These are phyloP conservation scores for Delitschia confertaspora DNA, from an alignment of 495 filamentous ascomycete species.

Conservation along the genomic window DNA sequence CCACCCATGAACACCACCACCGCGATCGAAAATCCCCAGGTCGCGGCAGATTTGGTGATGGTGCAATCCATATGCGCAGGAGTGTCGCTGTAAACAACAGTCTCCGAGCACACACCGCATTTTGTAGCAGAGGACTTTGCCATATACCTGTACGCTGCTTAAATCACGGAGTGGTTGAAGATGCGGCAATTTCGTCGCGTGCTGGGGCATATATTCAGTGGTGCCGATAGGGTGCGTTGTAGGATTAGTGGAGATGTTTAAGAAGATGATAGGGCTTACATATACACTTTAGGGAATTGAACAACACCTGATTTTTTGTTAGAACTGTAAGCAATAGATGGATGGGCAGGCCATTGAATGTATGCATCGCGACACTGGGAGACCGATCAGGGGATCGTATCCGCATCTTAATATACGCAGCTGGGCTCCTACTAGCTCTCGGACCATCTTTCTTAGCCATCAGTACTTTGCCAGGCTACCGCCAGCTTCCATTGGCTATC, in stretches of 20 bases:
- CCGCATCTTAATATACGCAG: too few relatives aligned
- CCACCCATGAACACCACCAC: slow-evolving; percentile 19
- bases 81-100: neutral
- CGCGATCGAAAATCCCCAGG: slow-evolving; percentile 8
- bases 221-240: slow-evolving; percentile 6
- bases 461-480: too few relatives aligned
- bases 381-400: too few relatives aligned
- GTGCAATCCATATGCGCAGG: slow-evolving; percentile 17
- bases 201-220: slow-evolving; percentile 2
- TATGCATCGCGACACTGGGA: too few relatives aligned
- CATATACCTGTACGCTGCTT: neutral
- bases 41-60: slow-evolving; percentile 11
- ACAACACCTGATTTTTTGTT: too few relatives aligned
- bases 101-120: neutral
- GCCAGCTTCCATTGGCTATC: too few relatives aligned
- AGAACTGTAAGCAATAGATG: too few relatives aligned
- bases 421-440: too few relatives aligned
- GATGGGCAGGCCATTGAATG: too few relatives aligned
- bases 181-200: slow-evolving; percentile 12
- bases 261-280: slow-evolving; percentile 13
- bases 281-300: too few relatives aligned
- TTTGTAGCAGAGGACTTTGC: slow-evolving; percentile 3
- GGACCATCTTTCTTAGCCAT: too few relatives aligned
- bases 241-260: slow-evolving; percentile 7
- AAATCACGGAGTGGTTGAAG: slow-evolving; percentile 15